Evolutionary conservation across 208 protist species (phyloP).

Genomic region (Leishmania major): DNA sequence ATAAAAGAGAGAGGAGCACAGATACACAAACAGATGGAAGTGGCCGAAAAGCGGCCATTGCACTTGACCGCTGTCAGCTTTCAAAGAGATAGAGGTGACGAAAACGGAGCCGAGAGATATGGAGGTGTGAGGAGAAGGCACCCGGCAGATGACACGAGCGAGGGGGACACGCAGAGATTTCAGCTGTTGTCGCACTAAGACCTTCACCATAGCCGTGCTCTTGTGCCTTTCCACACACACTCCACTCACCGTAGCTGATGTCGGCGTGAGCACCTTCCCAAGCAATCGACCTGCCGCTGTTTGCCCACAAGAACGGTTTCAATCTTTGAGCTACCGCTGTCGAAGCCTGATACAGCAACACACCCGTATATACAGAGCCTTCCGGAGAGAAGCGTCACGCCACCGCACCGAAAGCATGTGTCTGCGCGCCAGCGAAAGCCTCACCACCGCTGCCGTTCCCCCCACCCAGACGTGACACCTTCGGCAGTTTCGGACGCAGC

Average conservation of each 20-base stretch:
- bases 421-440: background rate
- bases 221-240: background rate
- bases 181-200: background rate
- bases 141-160: background rate
- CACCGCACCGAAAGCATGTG: background rate
- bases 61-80: background rate
- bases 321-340: background rate
- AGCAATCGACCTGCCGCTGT: background rate
- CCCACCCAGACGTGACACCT: background rate
- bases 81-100: background rate
- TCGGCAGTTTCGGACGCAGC: background rate
- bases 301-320: background rate
- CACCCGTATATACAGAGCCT: background rate
- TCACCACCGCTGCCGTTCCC: background rate
- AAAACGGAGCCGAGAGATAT: conserved; percentile 6
- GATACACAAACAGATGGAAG: conserved; percentile 7
- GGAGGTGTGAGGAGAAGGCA: background rate
- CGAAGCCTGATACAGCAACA: background rate
- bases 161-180: background rate
- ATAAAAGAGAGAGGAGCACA: background rate
- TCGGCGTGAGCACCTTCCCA: background rate
- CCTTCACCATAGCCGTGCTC: background rate
- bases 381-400: background rate
- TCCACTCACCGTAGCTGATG: background rate
- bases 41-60: background rate